Evolutionary conservation across 73 alveolate genomes (phyloP).

Genomic region (Paramecium tetraurelia): DNA sequence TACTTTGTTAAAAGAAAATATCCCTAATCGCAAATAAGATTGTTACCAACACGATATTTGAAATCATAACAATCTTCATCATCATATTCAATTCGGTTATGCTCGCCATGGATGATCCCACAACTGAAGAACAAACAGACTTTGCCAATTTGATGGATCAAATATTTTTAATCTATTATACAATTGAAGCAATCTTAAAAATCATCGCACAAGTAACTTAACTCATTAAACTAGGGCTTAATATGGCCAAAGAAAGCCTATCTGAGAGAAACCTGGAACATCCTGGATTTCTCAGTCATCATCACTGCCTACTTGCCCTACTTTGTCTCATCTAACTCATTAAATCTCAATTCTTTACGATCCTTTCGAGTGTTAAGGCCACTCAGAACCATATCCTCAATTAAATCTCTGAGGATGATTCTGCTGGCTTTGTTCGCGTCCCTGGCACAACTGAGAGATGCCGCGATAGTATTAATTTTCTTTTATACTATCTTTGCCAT

Average conservation of each 20-base stretch:
- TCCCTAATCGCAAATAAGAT: neutral
- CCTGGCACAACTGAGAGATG: conserved; percentile 75
- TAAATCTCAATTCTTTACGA: conserved; percentile 75
- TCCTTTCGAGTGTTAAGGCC: conserved; percentile 92
- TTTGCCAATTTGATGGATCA: conserved; percentile 45
- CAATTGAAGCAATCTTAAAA: conserved; percentile 73
- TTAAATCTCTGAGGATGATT: conserved; percentile 81
- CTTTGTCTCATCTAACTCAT: neutral
- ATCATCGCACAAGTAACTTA: conserved; percentile 60
- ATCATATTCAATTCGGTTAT: conserved; percentile 61
- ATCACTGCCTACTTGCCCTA: conserved; percentile 74
- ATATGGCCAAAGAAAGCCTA: conserved; percentile 80
- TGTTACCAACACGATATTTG: conserved; percentile 46
- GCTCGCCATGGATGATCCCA: conserved; percentile 68
- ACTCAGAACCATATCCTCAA: conserved; percentile 82
- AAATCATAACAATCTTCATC: conserved; percentile 57
- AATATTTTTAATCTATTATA: conserved; percentile 68
- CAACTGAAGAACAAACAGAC: neutral
- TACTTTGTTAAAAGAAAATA: neutral
- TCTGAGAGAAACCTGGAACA: conserved; percentile 90
- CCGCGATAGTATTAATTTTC: conserved; percentile 80
- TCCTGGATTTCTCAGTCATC: conserved; percentile 85
- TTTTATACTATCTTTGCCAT: conserved; percentile 86
- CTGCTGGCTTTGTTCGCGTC: conserved; percentile 84
- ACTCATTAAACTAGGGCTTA: conserved; percentile 60